Evolutionary conservation across 2,329 filamentous ascomycete species (phyloP).

Genomic region (Fusarium sambucinum): DNA sequence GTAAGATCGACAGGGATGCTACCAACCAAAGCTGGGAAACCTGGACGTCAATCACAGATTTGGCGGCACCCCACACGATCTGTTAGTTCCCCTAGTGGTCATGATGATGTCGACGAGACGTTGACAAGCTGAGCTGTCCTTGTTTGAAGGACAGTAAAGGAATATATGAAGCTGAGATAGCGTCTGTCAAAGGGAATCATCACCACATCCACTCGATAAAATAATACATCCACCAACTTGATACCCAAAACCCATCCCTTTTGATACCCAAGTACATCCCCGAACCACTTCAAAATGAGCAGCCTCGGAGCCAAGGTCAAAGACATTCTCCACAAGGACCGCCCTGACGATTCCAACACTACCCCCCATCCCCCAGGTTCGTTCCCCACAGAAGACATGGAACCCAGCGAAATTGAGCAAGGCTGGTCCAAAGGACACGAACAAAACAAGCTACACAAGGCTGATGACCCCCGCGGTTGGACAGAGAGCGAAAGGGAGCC

Average conservation of each 20-base stretch:
- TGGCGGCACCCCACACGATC: slow-evolving; percentile 24
- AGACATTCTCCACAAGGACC: slow-evolving; percentile 14
- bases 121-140: not conserved
- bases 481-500: slow-evolving; percentile 8
- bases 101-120: slow-evolving; percentile 43
- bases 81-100: slow-evolving; percentile 26
- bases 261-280: slow-evolving; percentile 2
- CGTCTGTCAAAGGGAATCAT: not conserved
- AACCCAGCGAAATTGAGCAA: slow-evolving; percentile 9
- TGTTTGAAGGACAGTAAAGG: not conserved
- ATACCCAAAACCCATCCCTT: not conserved
- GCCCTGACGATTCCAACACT: slow-evolving; percentile 10
- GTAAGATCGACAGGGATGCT: slow-evolving; percentile 30
- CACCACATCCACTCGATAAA: not conserved
- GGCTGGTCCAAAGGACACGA: slow-evolving; percentile 22
- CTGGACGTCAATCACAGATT: slow-evolving; percentile 19
- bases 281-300: slow-evolving; percentile 13
- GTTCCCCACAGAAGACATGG: slow-evolving; percentile 37
- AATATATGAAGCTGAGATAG: slow-evolving; percentile 26
- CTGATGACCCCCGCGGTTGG: slow-evolving; percentile 35
- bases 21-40: slow-evolving; percentile 10
- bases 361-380: slow-evolving; percentile 34
- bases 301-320: slow-evolving; percentile 33
- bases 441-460: slow-evolving; percentile 42
- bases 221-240: not conserved